phyloP scores from a whole-genome alignment of 176 grass and related monocot genomes.

The Oryza punctata region DNA sequence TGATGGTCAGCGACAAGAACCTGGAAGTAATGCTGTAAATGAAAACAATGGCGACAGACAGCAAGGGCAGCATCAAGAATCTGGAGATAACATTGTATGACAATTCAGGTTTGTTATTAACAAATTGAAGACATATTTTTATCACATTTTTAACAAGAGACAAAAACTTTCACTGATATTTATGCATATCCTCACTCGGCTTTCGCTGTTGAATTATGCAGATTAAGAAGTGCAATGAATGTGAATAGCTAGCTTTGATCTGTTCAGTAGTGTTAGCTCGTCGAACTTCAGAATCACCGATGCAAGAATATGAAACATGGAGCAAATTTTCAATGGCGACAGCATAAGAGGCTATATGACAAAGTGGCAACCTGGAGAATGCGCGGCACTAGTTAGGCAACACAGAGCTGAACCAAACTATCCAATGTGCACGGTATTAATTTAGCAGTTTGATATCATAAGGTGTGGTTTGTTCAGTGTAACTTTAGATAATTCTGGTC shows the following conservation, averaged over 20 bases:
- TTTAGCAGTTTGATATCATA: constrained; percentile 27
- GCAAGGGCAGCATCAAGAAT: constrained; percentile 40
- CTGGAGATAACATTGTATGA: constrained; percentile 46
- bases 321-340: background rate
- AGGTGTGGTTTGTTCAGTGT: background rate
- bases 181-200: background rate
- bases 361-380: constrained; percentile 10
- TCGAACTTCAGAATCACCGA: background rate
- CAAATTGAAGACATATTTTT: background rate
- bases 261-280: background rate
- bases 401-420: background rate
- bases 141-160: background rate
- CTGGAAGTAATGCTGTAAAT: constrained; percentile 30
- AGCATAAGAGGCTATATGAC: background rate
- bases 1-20: constrained; percentile 31
- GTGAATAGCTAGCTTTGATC: constrained; percentile 32
- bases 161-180: background rate
- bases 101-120: constrained; percentile 35
- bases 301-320: background rate
- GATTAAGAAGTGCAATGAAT: background rate
- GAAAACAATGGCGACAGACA: constrained; percentile 37
- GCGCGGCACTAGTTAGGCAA: background rate
- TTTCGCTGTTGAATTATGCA: constrained; percentile 19
- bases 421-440: constrained; percentile 14
- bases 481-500: background rate